Evolutionary conservation across 305 asterid species (phyloP).

Genomic region (Fraxinus dipetala): DNA sequence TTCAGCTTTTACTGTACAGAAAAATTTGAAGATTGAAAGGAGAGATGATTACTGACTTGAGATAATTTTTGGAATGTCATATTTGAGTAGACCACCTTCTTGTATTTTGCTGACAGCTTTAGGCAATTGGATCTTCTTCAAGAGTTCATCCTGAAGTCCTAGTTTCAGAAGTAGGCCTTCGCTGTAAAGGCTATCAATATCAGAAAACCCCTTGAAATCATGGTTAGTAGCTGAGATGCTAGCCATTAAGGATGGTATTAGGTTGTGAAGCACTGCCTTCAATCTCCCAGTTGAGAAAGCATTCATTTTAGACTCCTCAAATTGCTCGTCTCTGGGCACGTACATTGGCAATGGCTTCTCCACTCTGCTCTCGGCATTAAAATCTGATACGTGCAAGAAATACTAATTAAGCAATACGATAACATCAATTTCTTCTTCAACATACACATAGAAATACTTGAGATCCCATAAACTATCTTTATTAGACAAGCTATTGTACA

Average conservation of each 20-base stretch:
- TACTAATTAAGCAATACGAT: neutral
- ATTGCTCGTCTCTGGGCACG: conserved; percentile 92
- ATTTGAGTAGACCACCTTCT: conserved; percentile 78
- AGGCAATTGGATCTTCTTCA: conserved; percentile 70
- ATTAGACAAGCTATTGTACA: no score
- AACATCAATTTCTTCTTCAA: neutral
- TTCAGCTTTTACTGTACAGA: neutral
- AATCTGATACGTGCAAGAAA: conserved; percentile 36
- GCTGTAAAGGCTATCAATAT: conserved; percentile 77
- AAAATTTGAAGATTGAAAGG: neutral
- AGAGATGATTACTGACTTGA: conserved; percentile 51
- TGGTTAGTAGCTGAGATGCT: conserved; percentile 69
- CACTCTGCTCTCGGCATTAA: conserved; percentile 71
- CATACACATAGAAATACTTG: neutral
- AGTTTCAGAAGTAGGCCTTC: conserved; percentile 83
- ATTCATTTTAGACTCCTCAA: conserved; percentile 85
- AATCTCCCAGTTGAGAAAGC: conserved; percentile 84
- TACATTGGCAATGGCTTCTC: conserved; percentile 92
- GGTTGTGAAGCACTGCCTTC: conserved; percentile 77
- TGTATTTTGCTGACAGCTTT: conserved; percentile 63
- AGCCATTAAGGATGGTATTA: conserved; percentile 73
- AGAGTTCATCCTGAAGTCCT: conserved; percentile 66
- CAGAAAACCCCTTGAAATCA: conserved; percentile 78
- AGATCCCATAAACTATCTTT: no score
- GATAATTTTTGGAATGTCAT: conserved; percentile 70